Conservation (phyloP, 345 rosid genomes). For the Citrus unshiu region DNA sequence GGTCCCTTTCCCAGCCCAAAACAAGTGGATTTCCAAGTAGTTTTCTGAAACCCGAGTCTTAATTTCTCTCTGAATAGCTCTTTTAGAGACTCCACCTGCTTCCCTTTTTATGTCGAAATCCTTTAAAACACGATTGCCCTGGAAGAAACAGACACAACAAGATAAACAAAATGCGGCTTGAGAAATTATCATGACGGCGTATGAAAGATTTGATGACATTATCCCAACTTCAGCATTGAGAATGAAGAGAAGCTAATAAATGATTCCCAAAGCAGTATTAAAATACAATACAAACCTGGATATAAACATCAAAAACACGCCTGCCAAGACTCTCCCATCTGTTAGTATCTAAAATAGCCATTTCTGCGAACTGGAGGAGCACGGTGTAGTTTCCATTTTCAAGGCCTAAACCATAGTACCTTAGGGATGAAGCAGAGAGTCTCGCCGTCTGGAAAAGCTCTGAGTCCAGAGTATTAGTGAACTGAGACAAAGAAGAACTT, state of each 20-base stretch:
- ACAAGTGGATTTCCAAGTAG: conserved; percentile 35
- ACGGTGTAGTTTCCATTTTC: conserved; percentile 74
- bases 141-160: conserved; percentile 6
- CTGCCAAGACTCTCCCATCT: conserved; percentile 45
- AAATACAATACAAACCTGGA: conserved; percentile 33
- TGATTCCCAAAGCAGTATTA: neutral
- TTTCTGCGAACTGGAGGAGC: conserved; percentile 47
- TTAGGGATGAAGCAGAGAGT: conserved; percentile 63
- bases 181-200: no score
- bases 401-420: conserved; percentile 81
- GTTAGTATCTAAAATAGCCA: conserved; percentile 10
- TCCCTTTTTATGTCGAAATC: conserved; percentile 43
- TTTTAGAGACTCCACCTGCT: conserved; percentile 29
- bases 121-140: conserved; percentile 49
- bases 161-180: neutral
- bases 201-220: no score
- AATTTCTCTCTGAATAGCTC: conserved; percentile 21
- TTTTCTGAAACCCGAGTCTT: conserved; percentile 30
- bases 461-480: conserved; percentile 31
- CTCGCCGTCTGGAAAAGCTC: conserved; percentile 56
- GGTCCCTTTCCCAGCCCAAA: conserved; percentile 52
- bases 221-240: no score
- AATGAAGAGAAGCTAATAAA: no score
- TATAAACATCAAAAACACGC: conserved; percentile 50
- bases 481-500: conserved; percentile 23